Percentiles rank a stretch among this genome's conserved stretches.
phyloP scores from a whole-genome alignment of 345 rosid genomes.

The Hirschfeldia incana region DNA sequence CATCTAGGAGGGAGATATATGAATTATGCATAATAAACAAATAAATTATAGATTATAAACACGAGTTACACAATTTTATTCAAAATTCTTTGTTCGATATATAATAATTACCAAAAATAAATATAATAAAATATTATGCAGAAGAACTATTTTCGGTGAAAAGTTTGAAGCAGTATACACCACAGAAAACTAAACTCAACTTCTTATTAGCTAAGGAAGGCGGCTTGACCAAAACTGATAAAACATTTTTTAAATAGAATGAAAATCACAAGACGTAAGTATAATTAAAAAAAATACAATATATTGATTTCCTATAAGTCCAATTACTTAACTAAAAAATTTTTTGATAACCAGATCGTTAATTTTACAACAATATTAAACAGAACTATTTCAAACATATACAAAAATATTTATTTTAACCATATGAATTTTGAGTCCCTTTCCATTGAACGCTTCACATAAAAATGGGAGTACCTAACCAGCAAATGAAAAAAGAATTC shows the following conservation, averaged over 20 bases:
- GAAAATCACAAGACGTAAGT: neutral
- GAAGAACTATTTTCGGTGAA: neutral
- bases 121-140: neutral
- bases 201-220: neutral
- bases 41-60: neutral
- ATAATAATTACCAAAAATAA: neutral
- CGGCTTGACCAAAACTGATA: neutral
- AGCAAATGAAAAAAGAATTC: neutral
- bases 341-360: neutral
- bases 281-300: no score
- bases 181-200: neutral
- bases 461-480: neutral
- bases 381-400: neutral
- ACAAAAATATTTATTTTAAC: neutral
- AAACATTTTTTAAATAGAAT: neutral
- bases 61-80: neutral
- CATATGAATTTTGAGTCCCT: neutral
- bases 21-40: neutral
- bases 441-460: neutral
- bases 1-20: neutral
- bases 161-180: conserved; percentile 3
- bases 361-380: conserved; percentile 1
- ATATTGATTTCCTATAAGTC: neutral
- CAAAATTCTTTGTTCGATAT: neutral
- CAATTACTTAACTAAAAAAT: neutral